Conservation (phyloP, 176 grass and related monocot genomes). For the Eleusine coracana region DNA sequence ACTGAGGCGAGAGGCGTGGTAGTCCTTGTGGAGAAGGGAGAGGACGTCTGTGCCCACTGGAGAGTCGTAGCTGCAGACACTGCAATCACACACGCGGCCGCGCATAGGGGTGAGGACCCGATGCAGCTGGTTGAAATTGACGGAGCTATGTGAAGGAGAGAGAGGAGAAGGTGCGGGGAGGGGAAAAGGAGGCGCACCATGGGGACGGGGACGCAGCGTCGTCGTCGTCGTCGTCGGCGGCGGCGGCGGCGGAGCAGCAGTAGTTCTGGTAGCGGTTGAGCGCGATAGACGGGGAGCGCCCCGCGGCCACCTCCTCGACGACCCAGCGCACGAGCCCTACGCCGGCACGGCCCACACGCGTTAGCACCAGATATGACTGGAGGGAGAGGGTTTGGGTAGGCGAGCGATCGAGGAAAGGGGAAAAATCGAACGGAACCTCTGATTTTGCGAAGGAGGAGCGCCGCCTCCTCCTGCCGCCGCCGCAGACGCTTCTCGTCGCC, state of each 20-base stretch:
- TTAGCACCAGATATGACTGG: neutral
- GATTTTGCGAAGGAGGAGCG: slow-evolving; percentile 58
- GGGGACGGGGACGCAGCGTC: slow-evolving; percentile 30
- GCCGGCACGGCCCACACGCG: neutral
- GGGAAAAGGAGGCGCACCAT: slow-evolving; percentile 32
- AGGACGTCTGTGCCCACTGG: slow-evolving; percentile 75
- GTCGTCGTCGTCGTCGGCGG: neutral
- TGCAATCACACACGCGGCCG: slow-evolving; percentile 32
- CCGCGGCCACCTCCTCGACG: slow-evolving; percentile 45
- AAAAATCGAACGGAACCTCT: slow-evolving; percentile 34
- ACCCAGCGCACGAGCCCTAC: slow-evolving; percentile 69
- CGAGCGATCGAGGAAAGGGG: slow-evolving; percentile 23
- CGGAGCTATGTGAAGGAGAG: neutral
- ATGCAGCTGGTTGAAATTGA: neutral
- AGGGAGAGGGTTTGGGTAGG: slow-evolving; percentile 6
- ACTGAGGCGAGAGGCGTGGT: slow-evolving; percentile 72
- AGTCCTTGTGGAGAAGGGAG: slow-evolving; percentile 63
- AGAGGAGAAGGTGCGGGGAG: neutral
- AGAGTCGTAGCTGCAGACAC: slow-evolving; percentile 66
- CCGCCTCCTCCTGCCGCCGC: slow-evolving; percentile 43
- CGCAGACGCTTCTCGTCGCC: slow-evolving; percentile 29
- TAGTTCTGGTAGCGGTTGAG: slow-evolving; percentile 82
- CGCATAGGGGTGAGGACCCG: neutral
- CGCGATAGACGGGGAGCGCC: slow-evolving; percentile 56
- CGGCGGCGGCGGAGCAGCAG: slow-evolving; percentile 45